Conservation (phyloP, 2,329 filamentous ascomycete genomes). For the Talaromyces piceae region DNA sequence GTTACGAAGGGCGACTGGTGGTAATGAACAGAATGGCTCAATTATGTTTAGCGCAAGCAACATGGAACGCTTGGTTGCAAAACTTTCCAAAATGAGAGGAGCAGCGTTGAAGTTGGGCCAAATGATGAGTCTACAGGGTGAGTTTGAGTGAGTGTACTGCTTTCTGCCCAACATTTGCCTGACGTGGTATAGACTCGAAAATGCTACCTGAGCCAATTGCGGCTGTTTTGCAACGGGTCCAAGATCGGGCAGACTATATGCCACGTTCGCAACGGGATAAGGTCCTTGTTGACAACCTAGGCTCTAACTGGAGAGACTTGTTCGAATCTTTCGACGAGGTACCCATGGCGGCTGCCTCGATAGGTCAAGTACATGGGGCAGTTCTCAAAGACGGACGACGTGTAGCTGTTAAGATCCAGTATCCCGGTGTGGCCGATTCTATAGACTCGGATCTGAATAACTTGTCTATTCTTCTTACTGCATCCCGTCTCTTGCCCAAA, state of each 20-base stretch:
- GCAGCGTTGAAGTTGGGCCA: conserved; percentile 96
- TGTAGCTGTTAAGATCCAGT: conserved; percentile 96
- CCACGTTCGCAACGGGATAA: conserved; percentile 84
- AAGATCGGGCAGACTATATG: conserved; percentile 98
- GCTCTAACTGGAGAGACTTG: conserved; percentile 73
- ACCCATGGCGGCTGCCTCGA: conserved; percentile 90
- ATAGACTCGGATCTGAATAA: conserved; percentile 97
- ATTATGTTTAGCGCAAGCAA: conserved; percentile 82
- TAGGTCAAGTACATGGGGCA: conserved; percentile 90
- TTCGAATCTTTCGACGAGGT: conserved; percentile 82
- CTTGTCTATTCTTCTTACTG: conserved; percentile 79
- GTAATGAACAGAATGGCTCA: conserved; percentile 54
- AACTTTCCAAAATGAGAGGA: conserved; percentile 91
- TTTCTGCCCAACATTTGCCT: neutral
- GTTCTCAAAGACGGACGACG: conserved; percentile 64
- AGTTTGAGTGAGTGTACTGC: conserved; percentile 10
- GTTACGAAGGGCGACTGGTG: conserved; percentile 69
- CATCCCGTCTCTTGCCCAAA: conserved; percentile 80
- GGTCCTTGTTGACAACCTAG: conserved; percentile 72
- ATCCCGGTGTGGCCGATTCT: conserved; percentile 88
- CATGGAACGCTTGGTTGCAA: conserved; percentile 86
- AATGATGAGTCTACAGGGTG: conserved; percentile 90
- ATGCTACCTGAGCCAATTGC: conserved; percentile 85
- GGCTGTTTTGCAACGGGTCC: conserved; percentile 83
- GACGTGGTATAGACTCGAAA: conserved; percentile 60